Evolutionary conservation across 1,139 yeast genomes (phyloP).

Genomic region (Sugiyamaella castrensis): DNA sequence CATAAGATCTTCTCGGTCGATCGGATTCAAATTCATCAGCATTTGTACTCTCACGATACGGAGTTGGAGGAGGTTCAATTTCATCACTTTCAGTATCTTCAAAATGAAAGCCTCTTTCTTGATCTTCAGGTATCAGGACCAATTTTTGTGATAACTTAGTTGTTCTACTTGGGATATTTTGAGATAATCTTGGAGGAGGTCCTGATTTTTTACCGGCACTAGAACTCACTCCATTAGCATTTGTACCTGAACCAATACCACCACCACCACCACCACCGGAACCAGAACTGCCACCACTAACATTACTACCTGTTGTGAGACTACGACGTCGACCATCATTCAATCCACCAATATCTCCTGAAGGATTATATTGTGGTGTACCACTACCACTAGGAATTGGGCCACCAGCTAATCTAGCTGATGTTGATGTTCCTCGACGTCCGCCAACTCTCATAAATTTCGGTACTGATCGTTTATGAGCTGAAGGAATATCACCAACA

Average conservation of each 20-base stretch:
- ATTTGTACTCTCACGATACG: constrained; percentile 15
- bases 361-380: not conserved
- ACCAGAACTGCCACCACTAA: constrained; percentile 1
- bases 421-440: constrained; percentile 1
- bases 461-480: constrained; percentile 46
- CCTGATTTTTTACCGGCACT: not conserved
- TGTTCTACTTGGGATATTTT: constrained; percentile 76
- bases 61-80: constrained; percentile 27
- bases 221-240: not conserved
- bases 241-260: not conserved
- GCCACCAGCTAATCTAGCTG: not conserved
- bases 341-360: constrained; percentile 2
- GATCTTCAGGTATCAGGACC: constrained; percentile 79
- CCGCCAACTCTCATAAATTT: constrained; percentile 9
- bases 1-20: constrained; percentile 52
- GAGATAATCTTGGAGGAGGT: constrained; percentile 43
- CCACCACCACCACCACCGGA: not conserved
- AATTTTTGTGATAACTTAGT: constrained; percentile 82
- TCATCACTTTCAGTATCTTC: constrained; percentile 28
- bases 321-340: constrained; percentile 5
- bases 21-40: constrained; percentile 22
- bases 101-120: constrained; percentile 30
- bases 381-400: constrained; percentile 8
- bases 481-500: constrained; percentile 83
- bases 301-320: constrained; percentile 3